Base-by-base conservation (phyloP, 306 rosid species). In the Vigna hirtella region DNA sequence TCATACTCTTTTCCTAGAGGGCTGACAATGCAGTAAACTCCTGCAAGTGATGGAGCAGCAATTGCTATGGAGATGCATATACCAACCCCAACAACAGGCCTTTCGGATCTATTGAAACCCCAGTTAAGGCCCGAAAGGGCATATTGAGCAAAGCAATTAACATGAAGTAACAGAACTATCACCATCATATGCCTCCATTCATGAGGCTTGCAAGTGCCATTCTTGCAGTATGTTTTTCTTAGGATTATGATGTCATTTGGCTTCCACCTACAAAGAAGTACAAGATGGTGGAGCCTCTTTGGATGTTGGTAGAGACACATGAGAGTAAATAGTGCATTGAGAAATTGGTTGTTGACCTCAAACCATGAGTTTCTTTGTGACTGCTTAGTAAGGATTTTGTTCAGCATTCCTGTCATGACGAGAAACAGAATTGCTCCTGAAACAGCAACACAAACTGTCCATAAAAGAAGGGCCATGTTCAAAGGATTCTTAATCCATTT, bases 261-360 rank as follows among this genome's bases (percentile, higher is more conserved):
- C 52, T 85, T 81, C 94, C 92, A 88, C 77, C 92, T 84, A 20
- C 83, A 81, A 14, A 88, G 79, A 73, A 88, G 88, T 52, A 86
- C 82, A 57, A 86, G 70, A 70, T 83, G 88, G 82, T 88, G 77
- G 77, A 88, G 62, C 81, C 87, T 64, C 84, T 72, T 88, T 3
- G 87, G 92, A 63, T 90, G 94, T 22, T 86, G 90, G 76, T 85
- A 88, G 16, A 86, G 84, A 75, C 87, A 83, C 88, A 88, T 88
- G 81, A 90, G 92, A 72, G 92, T 90, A 51, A 86, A 90, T 43
- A 88, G 88, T 63, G 92, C 94, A 77, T 87, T 90, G 45, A 90
- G 84, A 77, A 90, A 70, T 79, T 90, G 90, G 77, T 88, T 90
- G 79, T 88, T 86, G 77, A 79, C 84, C 82, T 88, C 94, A 77